These are phyloP conservation scores for Zizania latifolia DNA, from an alignment of 176 grass and related monocot genomes.

Conservation along the genomic window DNA sequence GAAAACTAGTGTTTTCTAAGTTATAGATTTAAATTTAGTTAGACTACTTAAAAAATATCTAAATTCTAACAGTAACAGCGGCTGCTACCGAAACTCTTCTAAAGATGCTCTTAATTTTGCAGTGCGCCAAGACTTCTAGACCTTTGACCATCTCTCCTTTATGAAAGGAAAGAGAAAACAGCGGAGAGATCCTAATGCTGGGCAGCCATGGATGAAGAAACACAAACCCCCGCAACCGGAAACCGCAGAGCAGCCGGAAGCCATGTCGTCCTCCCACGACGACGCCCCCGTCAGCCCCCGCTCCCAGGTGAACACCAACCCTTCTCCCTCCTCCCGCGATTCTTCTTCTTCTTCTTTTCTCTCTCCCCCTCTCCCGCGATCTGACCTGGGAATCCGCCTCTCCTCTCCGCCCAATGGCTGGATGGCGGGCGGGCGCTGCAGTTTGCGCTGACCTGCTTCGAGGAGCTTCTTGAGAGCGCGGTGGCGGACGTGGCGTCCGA, in stretches of 20 bases:
- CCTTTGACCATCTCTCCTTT: too few relatives aligned
- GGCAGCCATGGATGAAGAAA: too few relatives aligned
- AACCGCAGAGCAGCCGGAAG: neutral
- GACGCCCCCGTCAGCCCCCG: slow-evolving; percentile 54
- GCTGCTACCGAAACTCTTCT: too few relatives aligned
- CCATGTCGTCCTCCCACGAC: slow-evolving; percentile 52
- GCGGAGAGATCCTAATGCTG: too few relatives aligned
- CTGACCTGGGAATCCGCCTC: neutral
- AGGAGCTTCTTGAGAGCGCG: slow-evolving; percentile 76
- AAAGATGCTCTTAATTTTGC: too few relatives aligned
- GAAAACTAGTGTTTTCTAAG: too few relatives aligned
- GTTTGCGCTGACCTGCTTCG: slow-evolving; percentile 63
- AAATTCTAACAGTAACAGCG: too few relatives aligned
- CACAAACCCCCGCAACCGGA: neutral
- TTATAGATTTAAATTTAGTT: too few relatives aligned
- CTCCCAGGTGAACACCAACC: slow-evolving; percentile 41
- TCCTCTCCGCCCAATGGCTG: too few relatives aligned
- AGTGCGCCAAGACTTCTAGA: too few relatives aligned
- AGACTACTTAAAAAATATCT: too few relatives aligned
- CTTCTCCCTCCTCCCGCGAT: neutral
- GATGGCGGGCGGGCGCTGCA: slow-evolving; percentile 18
- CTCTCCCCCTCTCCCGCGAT: neutral
- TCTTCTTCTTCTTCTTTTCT: neutral
- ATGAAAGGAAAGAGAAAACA: too few relatives aligned
- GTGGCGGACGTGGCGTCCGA: slow-evolving; percentile 88